Evolutionary conservation across 2,329 filamentous ascomycete genomes (phyloP).

Genomic region (Penicillium sp.): DNA sequence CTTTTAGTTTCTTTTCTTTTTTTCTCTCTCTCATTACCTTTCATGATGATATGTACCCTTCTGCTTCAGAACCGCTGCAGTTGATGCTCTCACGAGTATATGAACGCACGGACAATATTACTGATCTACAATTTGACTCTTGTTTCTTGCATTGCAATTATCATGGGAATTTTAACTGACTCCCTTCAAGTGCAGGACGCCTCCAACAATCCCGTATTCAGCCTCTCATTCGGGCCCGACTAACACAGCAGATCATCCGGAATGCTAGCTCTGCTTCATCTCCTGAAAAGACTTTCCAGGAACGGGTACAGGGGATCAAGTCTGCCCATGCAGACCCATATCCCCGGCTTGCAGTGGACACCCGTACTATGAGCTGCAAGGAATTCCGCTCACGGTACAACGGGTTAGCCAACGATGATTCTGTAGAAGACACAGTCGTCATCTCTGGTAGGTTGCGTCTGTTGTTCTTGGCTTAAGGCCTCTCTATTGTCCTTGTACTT

Average conservation of each 20-base stretch:
- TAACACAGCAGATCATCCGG: conserved; percentile 21
- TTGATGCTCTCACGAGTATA: conserved; percentile 53
- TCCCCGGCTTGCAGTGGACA: conserved; percentile 36
- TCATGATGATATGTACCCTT: conserved; percentile 46
- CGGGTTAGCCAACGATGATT: conserved; percentile 40
- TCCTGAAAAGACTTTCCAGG: conserved; percentile 35
- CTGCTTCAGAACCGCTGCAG: conserved; percentile 67
- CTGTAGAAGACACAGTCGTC: conserved; percentile 41
- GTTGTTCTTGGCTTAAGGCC: conserved; percentile 23
- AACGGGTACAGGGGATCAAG: conserved; percentile 40
- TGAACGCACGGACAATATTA: conserved; percentile 38
- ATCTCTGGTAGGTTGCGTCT: conserved; percentile 44
- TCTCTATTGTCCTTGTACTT: conserved; percentile 33
- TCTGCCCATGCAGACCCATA: conserved; percentile 39
- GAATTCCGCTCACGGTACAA: conserved; percentile 42
- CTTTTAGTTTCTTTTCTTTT: conserved; percentile 5
- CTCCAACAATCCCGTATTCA: conserved; percentile 11
- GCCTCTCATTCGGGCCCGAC: conserved; percentile 10
- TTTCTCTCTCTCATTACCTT: conserved; percentile 6
- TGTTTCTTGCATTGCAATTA: conserved; percentile 18
- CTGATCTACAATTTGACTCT: conserved; percentile 12
- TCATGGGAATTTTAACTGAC: conserved; percentile 23
- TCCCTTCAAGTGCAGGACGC: conserved; percentile 27
- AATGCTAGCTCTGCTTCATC: conserved; percentile 31
- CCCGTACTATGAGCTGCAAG: conserved; percentile 33